These are phyloP conservation scores for Oryza glumipatula DNA, from an alignment of 176 grass and related monocot genomes.

Conservation along the genomic window DNA sequence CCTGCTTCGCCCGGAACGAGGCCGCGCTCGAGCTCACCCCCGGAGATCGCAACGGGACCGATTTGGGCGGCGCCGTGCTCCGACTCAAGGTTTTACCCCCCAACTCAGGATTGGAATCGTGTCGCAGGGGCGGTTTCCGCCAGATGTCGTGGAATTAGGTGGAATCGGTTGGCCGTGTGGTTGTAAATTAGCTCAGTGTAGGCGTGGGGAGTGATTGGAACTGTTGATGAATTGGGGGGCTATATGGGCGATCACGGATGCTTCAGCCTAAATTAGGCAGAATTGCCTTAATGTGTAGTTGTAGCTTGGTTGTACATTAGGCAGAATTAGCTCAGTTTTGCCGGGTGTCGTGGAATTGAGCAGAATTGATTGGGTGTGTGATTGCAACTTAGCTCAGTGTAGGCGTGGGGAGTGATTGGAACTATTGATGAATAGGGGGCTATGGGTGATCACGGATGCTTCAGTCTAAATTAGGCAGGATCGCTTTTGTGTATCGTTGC, in stretches of 20 bases:
- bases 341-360: too few species aligned
- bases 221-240: neutral
- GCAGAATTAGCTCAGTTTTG: too few species aligned
- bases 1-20: constrained; percentile 86
- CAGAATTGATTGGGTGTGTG: too few species aligned
- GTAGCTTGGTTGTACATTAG: neutral
- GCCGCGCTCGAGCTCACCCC: constrained; percentile 70
- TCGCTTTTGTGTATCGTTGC: neutral
- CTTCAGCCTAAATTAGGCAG: too few species aligned
- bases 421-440: too few species aligned
- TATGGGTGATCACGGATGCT: too few species aligned
- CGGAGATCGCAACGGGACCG: constrained; percentile 57
- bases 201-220: neutral
- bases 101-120: neutral
- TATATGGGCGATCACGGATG: too few species aligned
- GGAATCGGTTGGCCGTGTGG: neutral
- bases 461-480: too few species aligned
- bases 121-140: neutral
- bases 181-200: neutral
- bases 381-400: too few species aligned
- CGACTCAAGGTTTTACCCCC: constrained; percentile 60
- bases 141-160: neutral
- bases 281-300: neutral
- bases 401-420: too few species aligned
- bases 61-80: constrained; percentile 62